Evolutionary conservation across 1,284 basidiomycete species (phyloP), one percentile per base, ranked within the genome.

Genomic region (Malassezia pachydermatis): DNA sequence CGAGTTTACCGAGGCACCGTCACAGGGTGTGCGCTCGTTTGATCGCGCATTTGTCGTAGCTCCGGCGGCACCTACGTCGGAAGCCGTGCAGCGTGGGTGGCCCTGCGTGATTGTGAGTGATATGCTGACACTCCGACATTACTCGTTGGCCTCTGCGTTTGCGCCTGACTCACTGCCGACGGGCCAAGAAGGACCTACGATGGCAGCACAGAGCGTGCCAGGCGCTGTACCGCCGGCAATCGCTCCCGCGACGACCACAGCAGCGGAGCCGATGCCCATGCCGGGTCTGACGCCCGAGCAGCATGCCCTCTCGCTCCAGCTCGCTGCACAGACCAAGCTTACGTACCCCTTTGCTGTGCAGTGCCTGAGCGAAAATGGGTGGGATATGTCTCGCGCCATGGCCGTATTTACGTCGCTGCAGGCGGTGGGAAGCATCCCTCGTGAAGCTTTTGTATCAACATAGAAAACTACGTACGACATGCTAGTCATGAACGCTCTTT

Each of bases 41-140:
- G 88, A 94, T 68, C 80, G 92, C 42, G 83, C 86, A 0, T 94
- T 96, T 67, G 78, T 95, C 41, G 77, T 98, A 10, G 83, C 82
- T 2, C 84, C 86, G 16, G 82, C 88, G 3, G 74, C 81, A 24
- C 79, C 84, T 36, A 84, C 81, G 23, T 89, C 90, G 58, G 75
- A 80, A 83, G 86, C 89, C 6, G 83, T 82, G 62, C 67, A 77
- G 43, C 81, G 79, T 47, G 88, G 88, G 16, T 98, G 90, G 90
- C 83, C 86, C 29, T 84, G 89, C 57, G 76, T 83, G 41, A 84
- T 98, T 60, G 76, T 96, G 6, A 90, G 87, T 19, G 92, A 98
- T 71, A 82, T 85, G 61, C 79, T 86, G 72, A 82, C 81, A 17
- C 76, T 96, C 36, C 82, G 89, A 35, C 79, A 78, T 19, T 94